Base-by-base conservation (phyloP, 495 filamentous ascomycete species). In the Physcia stellaris region DNA sequence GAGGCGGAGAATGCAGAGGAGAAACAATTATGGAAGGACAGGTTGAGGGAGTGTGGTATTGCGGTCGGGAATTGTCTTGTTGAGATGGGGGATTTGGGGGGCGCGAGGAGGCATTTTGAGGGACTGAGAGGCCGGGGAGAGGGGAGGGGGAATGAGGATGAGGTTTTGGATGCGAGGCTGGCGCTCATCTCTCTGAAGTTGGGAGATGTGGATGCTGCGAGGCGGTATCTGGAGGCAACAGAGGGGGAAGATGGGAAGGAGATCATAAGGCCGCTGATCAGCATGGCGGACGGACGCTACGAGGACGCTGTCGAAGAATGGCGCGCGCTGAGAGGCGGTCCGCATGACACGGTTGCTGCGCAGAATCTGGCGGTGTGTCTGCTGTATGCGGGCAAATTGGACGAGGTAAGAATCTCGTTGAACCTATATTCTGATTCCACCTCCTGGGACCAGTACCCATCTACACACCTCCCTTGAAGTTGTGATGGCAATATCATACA, bases 1-100 rank as follows among this genome's bases (percentile, higher is more conserved):
- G 40, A 60, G 42, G 34, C 50, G 34, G 41, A 55, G 53, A 4
- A 40, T 1, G 38, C 32, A 6, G 46, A 63, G 12, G 68, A 69
- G 23, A 58, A 60, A 10, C 53, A 61, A 35, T 45, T 79, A 27
- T 96, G 88, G 90, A 69, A 64, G 46, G 56, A 56, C 1, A 45
- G 90, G 28, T 57, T 94, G 4, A 58, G 57, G 7, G 85, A 94
- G 37, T 59, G 94, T 0, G 87, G 87, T 0, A 54, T 94, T 7
- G 57, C 79, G 33, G 82, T 83, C 7, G 87, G 77, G 0, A 83
- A 84, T 50, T 77, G 79, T 20, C 53, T 96, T 37, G 68, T 94
- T 3, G 87, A 95, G 60, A 93, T 93, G 83, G 84, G 85, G 5
- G 86, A 96, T 55, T 50, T 88, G 2, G 72, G 75, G 36, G 79